These are phyloP conservation scores for Colletotrichum sansevieriae DNA, from an alignment of 2,329 filamentous ascomycete species.

Conservation along the genomic window DNA sequence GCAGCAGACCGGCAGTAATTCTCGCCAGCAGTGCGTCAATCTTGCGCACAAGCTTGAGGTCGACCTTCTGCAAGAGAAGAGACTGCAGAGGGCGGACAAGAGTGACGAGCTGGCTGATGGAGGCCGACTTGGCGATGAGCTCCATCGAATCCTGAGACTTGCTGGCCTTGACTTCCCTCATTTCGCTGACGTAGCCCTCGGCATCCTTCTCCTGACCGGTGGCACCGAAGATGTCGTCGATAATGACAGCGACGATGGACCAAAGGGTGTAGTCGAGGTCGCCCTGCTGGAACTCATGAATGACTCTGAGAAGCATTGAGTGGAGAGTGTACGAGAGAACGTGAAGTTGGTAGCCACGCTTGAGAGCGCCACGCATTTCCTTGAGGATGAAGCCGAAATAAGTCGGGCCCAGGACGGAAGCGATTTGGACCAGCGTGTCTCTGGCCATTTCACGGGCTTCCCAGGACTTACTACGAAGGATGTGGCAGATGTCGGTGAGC, in stretches of 20 bases:
- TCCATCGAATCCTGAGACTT: slow-evolving; percentile 99
- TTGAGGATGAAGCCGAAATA: slow-evolving; percentile 95
- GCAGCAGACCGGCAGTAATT: slow-evolving; percentile 84
- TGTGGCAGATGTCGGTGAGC: slow-evolving; percentile 92
- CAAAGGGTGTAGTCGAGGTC: slow-evolving; percentile 90
- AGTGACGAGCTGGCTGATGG: slow-evolving; percentile 78
- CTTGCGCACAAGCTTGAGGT: slow-evolving; percentile 85
- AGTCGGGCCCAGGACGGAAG: slow-evolving; percentile 81
- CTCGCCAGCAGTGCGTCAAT: slow-evolving; percentile 89
- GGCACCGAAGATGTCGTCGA: slow-evolving; percentile 97
- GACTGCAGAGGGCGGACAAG: slow-evolving; percentile 84
- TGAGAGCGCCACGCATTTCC: slow-evolving; percentile 85
- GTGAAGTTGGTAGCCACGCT: slow-evolving; percentile 91
- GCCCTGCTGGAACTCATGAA: slow-evolving; percentile 80
- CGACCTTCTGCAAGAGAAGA: slow-evolving; percentile 86
- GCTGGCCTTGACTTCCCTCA: slow-evolving; percentile 98
- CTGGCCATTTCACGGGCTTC: slow-evolving; percentile 92
- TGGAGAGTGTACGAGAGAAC: slow-evolving; percentile 96
- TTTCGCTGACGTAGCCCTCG: slow-evolving; percentile 92
- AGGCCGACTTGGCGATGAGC: slow-evolving; percentile 85
- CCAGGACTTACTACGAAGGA: slow-evolving; percentile 88
- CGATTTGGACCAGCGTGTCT: slow-evolving; percentile 87
- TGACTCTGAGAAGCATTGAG: slow-evolving; percentile 83
- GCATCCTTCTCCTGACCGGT: slow-evolving; percentile 97
- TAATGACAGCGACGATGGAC: slow-evolving; percentile 84